Base-by-base conservation (phyloP, 2,329 filamentous ascomycete species). In the Tolypocladium tundrense region DNA sequence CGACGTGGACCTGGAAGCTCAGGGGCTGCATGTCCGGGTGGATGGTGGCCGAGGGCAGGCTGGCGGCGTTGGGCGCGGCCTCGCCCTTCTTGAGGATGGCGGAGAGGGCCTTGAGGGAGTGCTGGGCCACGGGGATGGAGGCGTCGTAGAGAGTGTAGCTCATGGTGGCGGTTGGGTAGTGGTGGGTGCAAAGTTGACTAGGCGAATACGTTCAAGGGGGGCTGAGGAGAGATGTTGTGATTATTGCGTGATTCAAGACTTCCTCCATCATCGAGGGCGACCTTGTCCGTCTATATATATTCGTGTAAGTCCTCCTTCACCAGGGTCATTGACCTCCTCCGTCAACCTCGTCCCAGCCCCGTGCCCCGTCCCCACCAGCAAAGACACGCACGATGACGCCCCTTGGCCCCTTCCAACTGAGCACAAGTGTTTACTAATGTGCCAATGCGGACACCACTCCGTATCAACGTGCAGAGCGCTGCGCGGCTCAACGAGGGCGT, bases 1-100 rank as follows among this genome's bases (percentile, higher is more conserved):
- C 62, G 58, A 71, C 63, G 61, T 61, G 59, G 58, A 77, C 65
- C 65, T 79, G 77, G 67, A 74, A 72, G 63, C 59, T 66, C 41
- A 79, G 65, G 55, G 74, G 71, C 10, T 72, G 68, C 77, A 79
- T 79, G 69, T 78, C 75, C 3, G 68, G 64, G 60, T 64, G 56
- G 40, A 79, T 65, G 43, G 68, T 68, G 39, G 70, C 68, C 4
- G 64, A 58, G 55, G 70, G 59, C 56, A 77, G 60, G 14, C 63
- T 64, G 53, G 68, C 67, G 39, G 67, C 65, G 31, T 67, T 66
- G 61, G 73, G 63, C 41, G 68, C 66, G 2, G 64, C 59, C 57
- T 72, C 70, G 56, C 67, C 72, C 67, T 74, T 72, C 39, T 67
- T 66, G 58, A 78, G 66, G 62, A 78, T 65, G 57, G 35, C 54